Evolutionary conservation across 2,329 filamentous ascomycete species (phyloP).

Genomic region (Pseudocercospora vitis): DNA sequence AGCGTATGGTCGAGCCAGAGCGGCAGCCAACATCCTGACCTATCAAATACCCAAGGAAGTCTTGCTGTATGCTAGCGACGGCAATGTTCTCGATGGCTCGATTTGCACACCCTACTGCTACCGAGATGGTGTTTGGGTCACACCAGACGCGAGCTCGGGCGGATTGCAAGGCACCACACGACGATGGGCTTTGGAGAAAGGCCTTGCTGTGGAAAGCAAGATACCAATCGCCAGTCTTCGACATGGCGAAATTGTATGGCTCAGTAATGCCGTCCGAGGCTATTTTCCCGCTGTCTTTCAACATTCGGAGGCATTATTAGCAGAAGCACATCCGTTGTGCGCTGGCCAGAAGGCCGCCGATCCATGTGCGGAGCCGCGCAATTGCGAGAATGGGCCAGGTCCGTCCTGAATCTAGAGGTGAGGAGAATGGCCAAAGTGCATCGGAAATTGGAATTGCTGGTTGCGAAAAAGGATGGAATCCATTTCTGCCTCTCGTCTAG

Average conservation of each 20-base stretch:
- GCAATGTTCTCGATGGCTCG: conserved; percentile 77
- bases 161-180: conserved; percentile 81
- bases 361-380: too few species aligned
- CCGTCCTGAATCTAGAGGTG: too few species aligned
- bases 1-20: conserved; percentile 70
- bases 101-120: conserved; percentile 81
- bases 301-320: background rate
- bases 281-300: conserved; percentile 51
- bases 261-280: conserved; percentile 84
- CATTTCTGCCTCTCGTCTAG: too few species aligned
- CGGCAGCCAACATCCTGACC: conserved; percentile 56
- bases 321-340: too few species aligned
- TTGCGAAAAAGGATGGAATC: too few species aligned
- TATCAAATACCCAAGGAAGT: conserved; percentile 61
- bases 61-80: conserved; percentile 65
- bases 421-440: too few species aligned
- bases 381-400: too few species aligned
- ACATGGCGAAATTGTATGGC: conserved; percentile 77
- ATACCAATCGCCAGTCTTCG: conserved; percentile 61
- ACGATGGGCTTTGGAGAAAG: conserved; percentile 73
- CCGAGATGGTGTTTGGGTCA: conserved; percentile 72
- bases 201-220: conserved; percentile 65
- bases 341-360: too few species aligned
- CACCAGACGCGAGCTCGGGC: conserved; percentile 67
- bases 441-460: too few species aligned